Conservation (phyloP, 306 rosid species). For the Malus orientalis region DNA sequence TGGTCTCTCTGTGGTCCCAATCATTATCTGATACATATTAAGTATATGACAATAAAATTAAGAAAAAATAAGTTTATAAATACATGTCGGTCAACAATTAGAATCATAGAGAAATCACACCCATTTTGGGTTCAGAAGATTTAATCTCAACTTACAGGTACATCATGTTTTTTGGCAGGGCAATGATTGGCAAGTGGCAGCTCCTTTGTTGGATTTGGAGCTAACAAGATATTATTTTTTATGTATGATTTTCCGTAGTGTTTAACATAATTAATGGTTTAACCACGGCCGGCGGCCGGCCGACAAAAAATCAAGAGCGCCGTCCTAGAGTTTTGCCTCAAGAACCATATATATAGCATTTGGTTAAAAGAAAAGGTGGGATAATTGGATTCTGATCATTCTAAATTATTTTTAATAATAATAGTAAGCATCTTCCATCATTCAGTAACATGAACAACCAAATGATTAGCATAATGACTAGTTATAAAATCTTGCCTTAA, state of each 20-base stretch:
- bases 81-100: too few relatives aligned
- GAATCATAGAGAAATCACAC: too few relatives aligned
- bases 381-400: neutral
- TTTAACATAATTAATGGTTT: constrained; percentile 49
- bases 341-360: constrained; percentile 21
- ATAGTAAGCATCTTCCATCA: constrained; percentile 3
- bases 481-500: neutral
- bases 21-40: too few relatives aligned
- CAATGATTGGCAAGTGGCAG: neutral
- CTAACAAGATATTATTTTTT: neutral
- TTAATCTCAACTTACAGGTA: neutral
- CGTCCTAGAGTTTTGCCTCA: constrained; percentile 18
- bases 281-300: constrained; percentile 77
- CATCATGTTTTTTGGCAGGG: neutral
- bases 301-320: constrained; percentile 32
- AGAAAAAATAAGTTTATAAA: too few relatives aligned
- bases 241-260: neutral
- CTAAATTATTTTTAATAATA: neutral
- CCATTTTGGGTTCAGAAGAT: too few relatives aligned
- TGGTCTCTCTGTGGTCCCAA: too few relatives aligned
- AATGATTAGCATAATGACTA: constrained; percentile 10
- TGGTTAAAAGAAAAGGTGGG: constrained; percentile 11
- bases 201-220: neutral
- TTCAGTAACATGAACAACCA: constrained; percentile 20
- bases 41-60: too few relatives aligned